Base-by-base conservation (phyloP, 2,329 filamentous ascomycete species). In the Calonectria ilicicola region DNA sequence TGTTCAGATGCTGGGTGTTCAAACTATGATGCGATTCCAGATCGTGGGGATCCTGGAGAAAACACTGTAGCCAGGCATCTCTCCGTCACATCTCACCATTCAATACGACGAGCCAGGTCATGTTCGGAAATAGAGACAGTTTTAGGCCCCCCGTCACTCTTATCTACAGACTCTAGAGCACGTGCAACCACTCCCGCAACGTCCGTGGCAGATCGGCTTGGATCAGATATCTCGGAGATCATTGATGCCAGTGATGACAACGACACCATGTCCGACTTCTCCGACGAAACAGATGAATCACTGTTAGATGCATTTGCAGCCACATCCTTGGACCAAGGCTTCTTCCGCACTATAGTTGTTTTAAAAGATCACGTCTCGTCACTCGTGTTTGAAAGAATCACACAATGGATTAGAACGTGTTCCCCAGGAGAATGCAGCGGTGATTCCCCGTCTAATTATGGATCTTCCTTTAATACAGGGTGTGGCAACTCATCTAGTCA, bases 261-360 rank as follows among this genome's bases (percentile, higher is more conserved):
- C 6, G 74, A 75, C 10, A 65, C 71, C 5, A 70, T 74, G 40
- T 76, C 73, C 1, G 46, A 74, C 14, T 21, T 72, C 10, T 70
- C 71, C 1, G 58, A 66, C 17, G 64, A 75, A 42, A 75, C 73
- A 23, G 68, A 76, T 26, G 66, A 75, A 1, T 75, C 74, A 2
- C 58, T 76, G 5, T 58, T 65, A 8, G 73, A 75, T 10, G 73
- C 71, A 0, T 76, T 76, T 32, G 19, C 46, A 12, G 71, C 67
- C 2, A 66, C 68, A 17, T 68, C 68, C 2, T 23, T 76, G 2
- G 72, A 75, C 14, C 21, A 63, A 6, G 19, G n/a, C 10, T 65
- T 76, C 15, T 42, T 74, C 7, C n/a, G 23, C 15, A 32, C 40
- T 2, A 42, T 67, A 3, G 49, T 68, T 9, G 47, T 68, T 23